Evolutionary conservation across 116 monocot species (phyloP).

Genomic region (Cymodocea nodosa): DNA sequence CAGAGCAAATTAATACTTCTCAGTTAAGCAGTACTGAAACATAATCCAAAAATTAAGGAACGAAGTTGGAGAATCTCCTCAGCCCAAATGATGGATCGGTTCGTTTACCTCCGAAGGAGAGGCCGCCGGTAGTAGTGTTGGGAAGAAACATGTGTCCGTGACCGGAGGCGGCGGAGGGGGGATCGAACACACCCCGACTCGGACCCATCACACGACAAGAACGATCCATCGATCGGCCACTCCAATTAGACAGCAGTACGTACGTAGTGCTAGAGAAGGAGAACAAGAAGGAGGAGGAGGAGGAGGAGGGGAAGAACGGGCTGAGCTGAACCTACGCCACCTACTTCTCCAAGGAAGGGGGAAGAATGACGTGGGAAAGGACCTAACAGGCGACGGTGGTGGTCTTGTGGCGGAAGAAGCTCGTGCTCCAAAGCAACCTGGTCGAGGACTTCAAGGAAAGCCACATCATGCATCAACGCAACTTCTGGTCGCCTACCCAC

Average conservation of each 20-base stretch:
- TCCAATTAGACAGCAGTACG: too few species aligned
- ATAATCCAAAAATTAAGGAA: background rate
- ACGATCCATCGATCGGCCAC: too few species aligned
- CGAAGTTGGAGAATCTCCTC: background rate
- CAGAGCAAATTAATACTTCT: background rate
- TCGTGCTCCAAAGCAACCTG: slow-evolving; percentile 42
- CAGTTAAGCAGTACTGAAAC: background rate
- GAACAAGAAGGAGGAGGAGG: background rate
- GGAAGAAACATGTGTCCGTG: slow-evolving; percentile 1
- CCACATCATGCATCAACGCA: slow-evolving; percentile 22
- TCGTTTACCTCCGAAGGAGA: background rate
- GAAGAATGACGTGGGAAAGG: background rate
- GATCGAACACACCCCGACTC: too few species aligned
- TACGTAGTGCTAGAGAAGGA: too few species aligned
- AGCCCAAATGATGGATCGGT: background rate
- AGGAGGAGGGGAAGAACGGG: background rate
- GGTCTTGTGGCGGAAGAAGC: slow-evolving; percentile 64
- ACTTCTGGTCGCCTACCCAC: too few species aligned
- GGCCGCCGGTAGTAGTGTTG: background rate
- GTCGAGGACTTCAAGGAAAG: slow-evolving; percentile 48
- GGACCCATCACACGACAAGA: background rate
- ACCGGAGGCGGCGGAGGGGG: background rate
- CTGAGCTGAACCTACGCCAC: background rate
- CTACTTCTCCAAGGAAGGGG: background rate
- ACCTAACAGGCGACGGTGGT: background rate